A percentile compares a stretch with the other conserved stretches of the same genome.
These are phyloP conservation scores for Aspergillus sp. DNA, from an alignment of 2,329 filamentous ascomycete species.

Conservation along the genomic window DNA sequence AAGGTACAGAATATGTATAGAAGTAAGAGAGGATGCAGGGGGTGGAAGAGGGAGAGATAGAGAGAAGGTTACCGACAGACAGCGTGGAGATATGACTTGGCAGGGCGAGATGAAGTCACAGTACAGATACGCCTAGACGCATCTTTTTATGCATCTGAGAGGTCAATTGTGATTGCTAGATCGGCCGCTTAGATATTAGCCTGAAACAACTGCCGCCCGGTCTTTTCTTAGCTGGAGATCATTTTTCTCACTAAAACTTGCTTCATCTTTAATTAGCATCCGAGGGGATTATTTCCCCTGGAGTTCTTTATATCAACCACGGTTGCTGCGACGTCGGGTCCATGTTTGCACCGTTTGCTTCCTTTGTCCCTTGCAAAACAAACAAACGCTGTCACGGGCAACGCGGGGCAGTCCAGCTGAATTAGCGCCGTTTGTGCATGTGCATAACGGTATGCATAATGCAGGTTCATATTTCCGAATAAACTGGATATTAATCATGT, in stretches of 20 bases:
- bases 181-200: not conserved
- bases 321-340: not conserved
- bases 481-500: constrained; percentile 6
- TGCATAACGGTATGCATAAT: constrained; percentile 18
- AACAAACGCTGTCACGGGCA: not conserved
- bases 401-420: not conserved
- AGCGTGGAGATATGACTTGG: not conserved
- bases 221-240: not conserved
- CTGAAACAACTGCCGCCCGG: not conserved
- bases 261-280: not conserved
- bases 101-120: not conserved
- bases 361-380: not conserved
- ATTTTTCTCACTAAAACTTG: not conserved
- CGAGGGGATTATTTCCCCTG: not conserved
- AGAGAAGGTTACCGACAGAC: not conserved
- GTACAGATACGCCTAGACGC: not conserved
- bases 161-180: not conserved
- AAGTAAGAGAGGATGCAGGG: not conserved
- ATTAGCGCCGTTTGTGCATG: not conserved
- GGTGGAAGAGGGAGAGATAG: not conserved
- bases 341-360: not conserved
- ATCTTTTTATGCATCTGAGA: not conserved
- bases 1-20: not conserved
- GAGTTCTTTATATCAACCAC: not conserved
- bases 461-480: constrained; percentile 25